A percentile compares a stretch with the other conserved stretches of the same genome.
phyloP scores from a whole-genome alignment of 106 monocot species.

The Amphibolis antarctica region DNA sequence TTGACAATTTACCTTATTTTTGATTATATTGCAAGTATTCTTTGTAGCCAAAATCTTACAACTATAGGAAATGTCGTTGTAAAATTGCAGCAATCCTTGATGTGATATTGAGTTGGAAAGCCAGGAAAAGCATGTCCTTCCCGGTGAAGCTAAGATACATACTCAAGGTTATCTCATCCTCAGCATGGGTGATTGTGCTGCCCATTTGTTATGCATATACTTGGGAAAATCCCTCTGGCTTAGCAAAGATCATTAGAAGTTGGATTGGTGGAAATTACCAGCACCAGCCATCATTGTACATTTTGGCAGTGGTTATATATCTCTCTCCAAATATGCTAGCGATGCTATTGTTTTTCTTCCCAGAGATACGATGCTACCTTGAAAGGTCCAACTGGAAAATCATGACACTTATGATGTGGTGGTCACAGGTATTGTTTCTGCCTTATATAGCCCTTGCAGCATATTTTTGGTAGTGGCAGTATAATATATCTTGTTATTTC shows the following conservation, averaged over 20 bases:
- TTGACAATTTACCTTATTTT: not conserved
- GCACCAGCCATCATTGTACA: constrained; percentile 71
- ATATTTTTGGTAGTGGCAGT: not conserved
- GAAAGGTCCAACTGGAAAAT: constrained; percentile 63
- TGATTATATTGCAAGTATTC: not conserved
- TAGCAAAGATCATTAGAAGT: constrained; percentile 50
- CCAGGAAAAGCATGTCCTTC: constrained; percentile 69
- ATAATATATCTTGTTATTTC: too few species aligned
- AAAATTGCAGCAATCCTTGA: constrained; percentile 63
- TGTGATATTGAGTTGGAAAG: constrained; percentile 84
- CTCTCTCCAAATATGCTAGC: constrained; percentile 72
- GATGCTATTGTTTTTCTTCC: constrained; percentile 60
- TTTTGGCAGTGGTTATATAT: constrained; percentile 71
- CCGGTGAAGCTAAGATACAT: constrained; percentile 78
- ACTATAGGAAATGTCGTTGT: not conserved
- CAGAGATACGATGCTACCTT: constrained; percentile 47
- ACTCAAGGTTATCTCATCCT: constrained; percentile 73
- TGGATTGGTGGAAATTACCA: constrained; percentile 73
- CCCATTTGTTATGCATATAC: constrained; percentile 87
- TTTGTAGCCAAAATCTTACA: too few species aligned
- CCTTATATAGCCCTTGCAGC: not conserved
- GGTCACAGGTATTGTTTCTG: constrained; percentile 73
- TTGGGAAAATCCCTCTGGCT: constrained; percentile 76
- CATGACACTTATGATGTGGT: constrained; percentile 84
- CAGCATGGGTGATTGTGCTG: constrained; percentile 74